Evolutionary conservation across 306 rosid species (phyloP).

Genomic region (Delonix regia): DNA sequence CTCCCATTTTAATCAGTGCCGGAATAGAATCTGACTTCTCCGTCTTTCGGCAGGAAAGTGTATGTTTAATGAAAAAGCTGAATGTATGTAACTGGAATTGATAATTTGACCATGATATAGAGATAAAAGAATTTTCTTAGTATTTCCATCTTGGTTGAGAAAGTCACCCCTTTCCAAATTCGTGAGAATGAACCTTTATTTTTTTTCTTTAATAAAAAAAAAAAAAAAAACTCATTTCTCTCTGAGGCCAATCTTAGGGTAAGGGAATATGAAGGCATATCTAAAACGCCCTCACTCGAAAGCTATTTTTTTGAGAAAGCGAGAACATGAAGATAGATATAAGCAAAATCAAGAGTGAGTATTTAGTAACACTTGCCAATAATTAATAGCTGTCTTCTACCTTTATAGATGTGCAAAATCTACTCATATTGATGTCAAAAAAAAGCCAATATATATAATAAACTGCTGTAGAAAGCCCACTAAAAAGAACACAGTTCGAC

Average conservation of each 20-base stretch:
- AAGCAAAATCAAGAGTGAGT: background rate
- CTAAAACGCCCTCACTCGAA: background rate
- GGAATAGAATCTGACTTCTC: slow-evolving; percentile 29
- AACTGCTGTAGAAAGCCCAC: background rate
- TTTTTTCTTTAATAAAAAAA: too few relatives aligned
- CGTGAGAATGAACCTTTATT: background rate
- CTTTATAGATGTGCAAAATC: background rate
- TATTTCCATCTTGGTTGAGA: slow-evolving; percentile 12
- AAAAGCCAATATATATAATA: slow-evolving; percentile 1
- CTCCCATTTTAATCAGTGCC: slow-evolving; percentile 45
- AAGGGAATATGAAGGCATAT: background rate
- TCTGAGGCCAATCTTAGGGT: background rate
- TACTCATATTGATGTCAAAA: background rate
- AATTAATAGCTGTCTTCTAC: background rate
- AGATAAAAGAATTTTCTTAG: background rate
- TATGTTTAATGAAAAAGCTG: slow-evolving; percentile 32
- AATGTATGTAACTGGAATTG: slow-evolving; percentile 28
- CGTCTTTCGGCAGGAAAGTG: slow-evolving; percentile 25
- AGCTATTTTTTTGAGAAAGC: background rate
- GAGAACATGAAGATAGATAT: background rate
- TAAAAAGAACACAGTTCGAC: background rate
- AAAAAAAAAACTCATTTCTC: too few relatives aligned
- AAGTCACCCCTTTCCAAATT: background rate
- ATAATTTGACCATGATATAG: slow-evolving; percentile 32
- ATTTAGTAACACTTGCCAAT: background rate